A percentile compares a stretch with the other conserved stretches of the same genome.
These are phyloP conservation scores for Botrytis hyacinthi DNA, from an alignment of 2,329 filamentous ascomycete genomes.

Conservation along the genomic window DNA sequence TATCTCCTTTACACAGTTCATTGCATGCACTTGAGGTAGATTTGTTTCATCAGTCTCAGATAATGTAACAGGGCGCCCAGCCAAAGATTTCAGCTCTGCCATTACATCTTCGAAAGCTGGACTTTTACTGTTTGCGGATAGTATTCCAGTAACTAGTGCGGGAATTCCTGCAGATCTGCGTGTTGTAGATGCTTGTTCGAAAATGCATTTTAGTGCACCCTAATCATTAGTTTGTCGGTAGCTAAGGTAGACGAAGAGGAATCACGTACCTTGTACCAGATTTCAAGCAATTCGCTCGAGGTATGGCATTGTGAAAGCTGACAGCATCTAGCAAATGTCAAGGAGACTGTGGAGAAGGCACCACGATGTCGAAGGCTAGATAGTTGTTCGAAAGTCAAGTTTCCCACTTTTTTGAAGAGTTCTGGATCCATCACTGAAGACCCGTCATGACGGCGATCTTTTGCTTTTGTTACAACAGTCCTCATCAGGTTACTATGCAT, in stretches of 20 bases:
- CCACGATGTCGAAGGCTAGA: constrained; percentile 83
- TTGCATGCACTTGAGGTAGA: constrained; percentile 87
- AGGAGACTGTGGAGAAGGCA: constrained; percentile 88
- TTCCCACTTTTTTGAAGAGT: constrained; percentile 65
- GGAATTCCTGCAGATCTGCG: constrained; percentile 90
- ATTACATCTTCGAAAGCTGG: constrained; percentile 67
- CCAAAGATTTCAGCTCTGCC: constrained; percentile 58
- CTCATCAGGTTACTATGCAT: constrained; percentile 66
- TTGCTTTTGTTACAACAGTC: constrained; percentile 51
- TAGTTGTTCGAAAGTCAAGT: constrained; percentile 77
- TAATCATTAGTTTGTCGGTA: constrained; percentile 38
- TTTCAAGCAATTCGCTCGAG: constrained; percentile 44
- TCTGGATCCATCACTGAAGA: constrained; percentile 49
- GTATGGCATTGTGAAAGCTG: constrained; percentile 46
- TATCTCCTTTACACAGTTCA: constrained; percentile 90
- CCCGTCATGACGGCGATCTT: constrained; percentile 45
- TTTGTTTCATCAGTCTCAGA: constrained; percentile 58
- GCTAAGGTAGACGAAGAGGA: background rate
- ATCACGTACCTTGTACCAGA: constrained; percentile 66
- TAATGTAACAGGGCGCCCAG: constrained; percentile 51
- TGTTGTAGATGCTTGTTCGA: constrained; percentile 76
- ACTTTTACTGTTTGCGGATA: constrained; percentile 60
- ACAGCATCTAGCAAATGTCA: constrained; percentile 82
- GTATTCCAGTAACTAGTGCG: constrained; percentile 76
- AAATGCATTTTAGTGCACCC: constrained; percentile 68